Conservation (phyloP, 345 rosid genomes). For the Acer saccharum region DNA sequence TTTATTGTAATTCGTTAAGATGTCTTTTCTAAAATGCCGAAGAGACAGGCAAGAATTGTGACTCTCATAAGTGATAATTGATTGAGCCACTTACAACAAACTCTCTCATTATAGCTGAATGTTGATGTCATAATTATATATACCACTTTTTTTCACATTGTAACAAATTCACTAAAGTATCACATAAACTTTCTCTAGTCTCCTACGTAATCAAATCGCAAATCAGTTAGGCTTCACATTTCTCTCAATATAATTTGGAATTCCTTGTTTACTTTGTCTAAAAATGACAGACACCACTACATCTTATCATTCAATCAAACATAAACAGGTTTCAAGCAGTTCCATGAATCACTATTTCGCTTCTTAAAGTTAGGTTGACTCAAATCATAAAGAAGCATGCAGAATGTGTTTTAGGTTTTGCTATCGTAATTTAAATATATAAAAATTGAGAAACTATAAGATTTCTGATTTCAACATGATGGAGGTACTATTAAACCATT, state of each 20-base stretch:
- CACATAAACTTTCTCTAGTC: not conserved
- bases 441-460: not conserved
- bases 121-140: not conserved
- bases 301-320: not conserved
- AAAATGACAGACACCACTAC: not conserved
- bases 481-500: not conserved
- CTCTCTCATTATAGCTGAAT: not conserved
- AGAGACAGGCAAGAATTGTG: not conserved
- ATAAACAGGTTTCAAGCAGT: not conserved
- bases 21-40: not conserved
- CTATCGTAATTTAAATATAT: not conserved
- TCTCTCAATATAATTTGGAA: not conserved
- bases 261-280: not conserved
- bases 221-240: not conserved
- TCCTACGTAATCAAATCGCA: not conserved
- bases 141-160: not conserved
- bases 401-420: not conserved
- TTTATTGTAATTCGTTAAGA: not conserved
- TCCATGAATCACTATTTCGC: not conserved
- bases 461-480: not conserved
- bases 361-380: not conserved
- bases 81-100: not conserved
- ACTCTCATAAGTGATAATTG: not conserved
- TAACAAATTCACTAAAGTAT: not conserved
- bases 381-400: not conserved